Evolutionary conservation across 257 asterid genomes (phyloP).

Genomic region (Solanum pimpinellifolium): DNA sequence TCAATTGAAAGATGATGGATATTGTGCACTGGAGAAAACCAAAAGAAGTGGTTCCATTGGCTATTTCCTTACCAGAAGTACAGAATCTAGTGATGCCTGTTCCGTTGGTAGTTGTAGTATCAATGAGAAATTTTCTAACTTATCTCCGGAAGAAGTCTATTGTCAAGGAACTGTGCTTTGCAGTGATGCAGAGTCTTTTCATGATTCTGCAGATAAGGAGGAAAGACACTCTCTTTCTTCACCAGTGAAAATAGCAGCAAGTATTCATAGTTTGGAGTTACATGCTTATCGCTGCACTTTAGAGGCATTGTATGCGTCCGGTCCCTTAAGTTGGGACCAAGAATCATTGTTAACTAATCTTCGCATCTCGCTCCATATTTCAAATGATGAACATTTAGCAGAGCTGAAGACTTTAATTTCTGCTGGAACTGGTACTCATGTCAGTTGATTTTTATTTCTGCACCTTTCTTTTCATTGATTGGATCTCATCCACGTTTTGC

Average conservation of each 20-base stretch:
- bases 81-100: conserved; percentile 14
- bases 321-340: conserved; percentile 45
- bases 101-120: conserved; percentile 30
- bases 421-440: conserved; percentile 3
- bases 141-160: neutral
- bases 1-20: neutral
- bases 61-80: neutral
- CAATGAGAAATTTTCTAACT: neutral
- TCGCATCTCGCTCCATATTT: conserved; percentile 36
- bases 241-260: conserved; percentile 11
- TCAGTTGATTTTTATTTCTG: neutral
- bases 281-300: conserved; percentile 36
- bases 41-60: neutral
- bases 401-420: conserved; percentile 35
- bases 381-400: conserved; percentile 37
- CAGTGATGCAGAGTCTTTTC: conserved; percentile 34
- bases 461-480: neutral
- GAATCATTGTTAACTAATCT: conserved; percentile 35
- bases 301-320: conserved; percentile 39
- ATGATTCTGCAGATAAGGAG: conserved; percentile 4
- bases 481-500: neutral
- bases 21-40: neutral
- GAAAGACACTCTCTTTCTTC: neutral
- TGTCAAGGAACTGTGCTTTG: neutral
- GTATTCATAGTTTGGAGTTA: conserved; percentile 35